Conservation (phyloP, 371 early-diverging fungal genomes). For the Chytridium lagenaria region DNA sequence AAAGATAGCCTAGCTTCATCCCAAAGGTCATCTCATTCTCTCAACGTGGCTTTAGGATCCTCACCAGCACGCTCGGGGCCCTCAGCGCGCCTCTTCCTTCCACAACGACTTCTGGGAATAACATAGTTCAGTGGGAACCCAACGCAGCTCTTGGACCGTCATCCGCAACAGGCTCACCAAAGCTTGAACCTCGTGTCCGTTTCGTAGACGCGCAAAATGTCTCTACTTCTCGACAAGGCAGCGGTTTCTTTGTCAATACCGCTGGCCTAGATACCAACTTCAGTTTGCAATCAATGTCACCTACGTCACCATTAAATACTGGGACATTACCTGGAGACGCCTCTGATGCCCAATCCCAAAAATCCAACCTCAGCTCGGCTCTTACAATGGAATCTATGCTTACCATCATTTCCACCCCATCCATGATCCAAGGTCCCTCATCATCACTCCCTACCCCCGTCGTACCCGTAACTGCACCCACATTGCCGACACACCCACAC, state of each 20-base stretch:
- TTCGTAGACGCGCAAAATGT: not conserved
- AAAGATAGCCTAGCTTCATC: slow-evolving; percentile 16
- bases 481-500: not conserved
- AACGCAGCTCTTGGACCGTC: not conserved
- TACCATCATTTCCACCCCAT: slow-evolving; percentile 37
- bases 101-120: not conserved
- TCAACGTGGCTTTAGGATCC: not conserved
- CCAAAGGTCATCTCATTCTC: not conserved
- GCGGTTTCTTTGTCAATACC: not conserved
- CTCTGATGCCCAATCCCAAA: slow-evolving; percentile 29
- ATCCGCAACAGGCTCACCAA: not conserved
- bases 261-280: not conserved
- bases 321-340: not conserved
- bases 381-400: slow-evolving; percentile 32
- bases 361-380: slow-evolving; percentile 31
- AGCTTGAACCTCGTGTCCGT: slow-evolving; percentile 6
- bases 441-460: not conserved
- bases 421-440: slow-evolving; percentile 24
- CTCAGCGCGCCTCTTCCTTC: not conserved
- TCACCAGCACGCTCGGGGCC: not conserved
- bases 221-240: not conserved
- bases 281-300: not conserved
- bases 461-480: not conserved
- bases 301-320: not conserved
- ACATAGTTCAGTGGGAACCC: no score